These are phyloP conservation scores for Psilocybe mexicana DNA, from an alignment of 1,284 basidiomycete genomes.

Conservation along the genomic window DNA sequence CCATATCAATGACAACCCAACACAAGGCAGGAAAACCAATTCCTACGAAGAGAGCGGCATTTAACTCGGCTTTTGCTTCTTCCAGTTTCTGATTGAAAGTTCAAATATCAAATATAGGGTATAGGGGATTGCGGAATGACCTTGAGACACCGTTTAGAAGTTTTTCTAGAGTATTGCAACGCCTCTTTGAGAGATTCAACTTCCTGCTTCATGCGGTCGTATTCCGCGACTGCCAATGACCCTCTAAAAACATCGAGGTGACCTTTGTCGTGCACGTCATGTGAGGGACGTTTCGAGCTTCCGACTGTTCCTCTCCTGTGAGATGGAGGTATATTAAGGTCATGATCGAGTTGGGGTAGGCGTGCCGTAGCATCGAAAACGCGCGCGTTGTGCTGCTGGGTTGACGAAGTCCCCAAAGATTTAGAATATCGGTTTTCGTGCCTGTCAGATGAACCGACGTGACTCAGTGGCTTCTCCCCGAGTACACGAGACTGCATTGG, in stretches of 20 bases:
- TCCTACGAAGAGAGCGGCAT: conserved; percentile 34
- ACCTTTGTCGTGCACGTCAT: background rate
- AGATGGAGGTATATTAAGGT: conserved; percentile 1
- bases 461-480: conserved; percentile 26
- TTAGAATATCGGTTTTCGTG: conserved; percentile 10
- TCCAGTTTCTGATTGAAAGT: conserved; percentile 44
- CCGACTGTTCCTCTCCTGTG: conserved; percentile 5
- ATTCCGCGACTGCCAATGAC: conserved; percentile 43
- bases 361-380: conserved; percentile 1
- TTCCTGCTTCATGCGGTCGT: conserved; percentile 50
- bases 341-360: conserved; percentile 1
- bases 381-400: background rate
- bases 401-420: background rate
- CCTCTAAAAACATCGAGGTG: conserved; percentile 26
- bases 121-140: conserved; percentile 24
- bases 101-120: conserved; percentile 5
- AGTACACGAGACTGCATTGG: conserved; percentile 13
- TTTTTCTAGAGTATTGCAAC: conserved; percentile 50
- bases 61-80: conserved; percentile 46
- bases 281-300: background rate
- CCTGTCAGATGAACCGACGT: conserved; percentile 2
- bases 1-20: background rate
- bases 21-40: background rate
- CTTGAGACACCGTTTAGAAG: conserved; percentile 57
- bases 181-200: conserved; percentile 43